Evolutionary conservation across 2,329 filamentous ascomycete genomes (phyloP).

Genomic region (Colletotrichum plurivorum): DNA sequence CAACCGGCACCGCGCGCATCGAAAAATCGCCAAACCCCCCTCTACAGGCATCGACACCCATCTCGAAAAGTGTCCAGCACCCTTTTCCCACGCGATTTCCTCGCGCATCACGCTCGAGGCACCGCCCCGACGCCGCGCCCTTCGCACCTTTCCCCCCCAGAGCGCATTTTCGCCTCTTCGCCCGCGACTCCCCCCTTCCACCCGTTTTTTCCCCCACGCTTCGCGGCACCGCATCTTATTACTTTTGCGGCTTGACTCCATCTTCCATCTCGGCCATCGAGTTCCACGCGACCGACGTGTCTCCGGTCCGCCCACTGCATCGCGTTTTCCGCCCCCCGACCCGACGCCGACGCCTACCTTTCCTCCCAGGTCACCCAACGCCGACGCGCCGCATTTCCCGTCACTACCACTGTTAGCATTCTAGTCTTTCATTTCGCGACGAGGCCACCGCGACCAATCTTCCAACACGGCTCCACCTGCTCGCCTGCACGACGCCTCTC

Average conservation of each 20-base stretch:
- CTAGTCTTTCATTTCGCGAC: slow-evolving; percentile 41
- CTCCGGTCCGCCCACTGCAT: slow-evolving; percentile 26
- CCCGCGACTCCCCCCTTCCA: slow-evolving; percentile 47
- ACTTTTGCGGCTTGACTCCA: slow-evolving; percentile 33
- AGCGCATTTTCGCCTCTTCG: slow-evolving; percentile 60
- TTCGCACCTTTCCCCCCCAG: slow-evolving; percentile 44
- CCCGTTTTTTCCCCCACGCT: slow-evolving; percentile 42
- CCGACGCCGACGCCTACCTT: slow-evolving; percentile 20
- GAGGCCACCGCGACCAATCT: slow-evolving; percentile 38
- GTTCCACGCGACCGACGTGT: slow-evolving; percentile 40
- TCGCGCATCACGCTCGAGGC: slow-evolving; percentile 59
- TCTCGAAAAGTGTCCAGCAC: slow-evolving; percentile 67
- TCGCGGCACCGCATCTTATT: slow-evolving; percentile 37
- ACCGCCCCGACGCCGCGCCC: slow-evolving; percentile 58
- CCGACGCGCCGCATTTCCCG: slow-evolving; percentile 40
- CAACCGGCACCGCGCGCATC: slow-evolving; percentile 70
- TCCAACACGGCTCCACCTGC: slow-evolving; percentile 34
- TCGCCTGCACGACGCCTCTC: slow-evolving; percentile 18
- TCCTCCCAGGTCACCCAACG: background rate
- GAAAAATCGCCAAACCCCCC: slow-evolving; percentile 71
- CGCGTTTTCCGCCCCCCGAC: slow-evolving; percentile 27
- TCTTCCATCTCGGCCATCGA: slow-evolving; percentile 38
- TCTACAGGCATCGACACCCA: slow-evolving; percentile 72
- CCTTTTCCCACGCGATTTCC: slow-evolving; percentile 68
- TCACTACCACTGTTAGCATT: slow-evolving; percentile 32